phyloP scores from a whole-genome alignment of 2,329 filamentous ascomycete genomes.

The Aspergillus niger region DNA sequence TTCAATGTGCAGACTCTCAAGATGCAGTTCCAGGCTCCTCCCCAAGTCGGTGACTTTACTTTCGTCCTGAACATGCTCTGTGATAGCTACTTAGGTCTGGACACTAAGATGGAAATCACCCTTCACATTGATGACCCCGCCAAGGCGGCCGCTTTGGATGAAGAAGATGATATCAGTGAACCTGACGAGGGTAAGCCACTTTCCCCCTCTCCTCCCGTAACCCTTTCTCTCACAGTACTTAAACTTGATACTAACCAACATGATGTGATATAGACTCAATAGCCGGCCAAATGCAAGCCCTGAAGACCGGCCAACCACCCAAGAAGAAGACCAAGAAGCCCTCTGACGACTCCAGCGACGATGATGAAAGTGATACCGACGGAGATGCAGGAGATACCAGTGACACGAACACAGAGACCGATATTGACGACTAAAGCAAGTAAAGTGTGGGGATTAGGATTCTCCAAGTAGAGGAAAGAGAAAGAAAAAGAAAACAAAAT shows the following conservation, averaged over 20 bases:
- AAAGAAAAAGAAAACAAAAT: background rate
- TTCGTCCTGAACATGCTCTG: constrained; percentile 94
- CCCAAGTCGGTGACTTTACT: constrained; percentile 87
- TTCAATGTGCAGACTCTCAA: constrained; percentile 96
- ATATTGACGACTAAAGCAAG: constrained; percentile 65
- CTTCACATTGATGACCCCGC: constrained; percentile 85
- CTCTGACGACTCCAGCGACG: constrained; percentile 62
- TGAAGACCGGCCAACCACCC: constrained; percentile 67
- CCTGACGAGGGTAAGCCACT: constrained; percentile 84
- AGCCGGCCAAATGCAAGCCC: constrained; percentile 84
- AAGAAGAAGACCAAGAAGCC: constrained; percentile 61
- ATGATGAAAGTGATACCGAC: constrained; percentile 62
- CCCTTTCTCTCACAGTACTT: constrained; percentile 10
- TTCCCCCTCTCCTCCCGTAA: constrained; percentile 22
- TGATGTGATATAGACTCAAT: constrained; percentile 66
- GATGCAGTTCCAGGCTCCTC: constrained; percentile 93
- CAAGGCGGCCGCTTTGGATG: constrained; percentile 76
- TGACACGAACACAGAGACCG: constrained; percentile 70
- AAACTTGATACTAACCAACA: constrained; percentile 17
- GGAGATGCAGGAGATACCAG: constrained; percentile 62
- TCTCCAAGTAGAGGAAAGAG: constrained; percentile 1
- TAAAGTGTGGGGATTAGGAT: background rate
- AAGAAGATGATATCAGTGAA: constrained; percentile 94
- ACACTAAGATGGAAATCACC: constrained; percentile 87
- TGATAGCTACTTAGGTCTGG: constrained; percentile 93